These are phyloP conservation scores for Pseudogymnoascus sp. DNA, from an alignment of 2,329 filamentous ascomycete genomes.

Conservation along the genomic window DNA sequence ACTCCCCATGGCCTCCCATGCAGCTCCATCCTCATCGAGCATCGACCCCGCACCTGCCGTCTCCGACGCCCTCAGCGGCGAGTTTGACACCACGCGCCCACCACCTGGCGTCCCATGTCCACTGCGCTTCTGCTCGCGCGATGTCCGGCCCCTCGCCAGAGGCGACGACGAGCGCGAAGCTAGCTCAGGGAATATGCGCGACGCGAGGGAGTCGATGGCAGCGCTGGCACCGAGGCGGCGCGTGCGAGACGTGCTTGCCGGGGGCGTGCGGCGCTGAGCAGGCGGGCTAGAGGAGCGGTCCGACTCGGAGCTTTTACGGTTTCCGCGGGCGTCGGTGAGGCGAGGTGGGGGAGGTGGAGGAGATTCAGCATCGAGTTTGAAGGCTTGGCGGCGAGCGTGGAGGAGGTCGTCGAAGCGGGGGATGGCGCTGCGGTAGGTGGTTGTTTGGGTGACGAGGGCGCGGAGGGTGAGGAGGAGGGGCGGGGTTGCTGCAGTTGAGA, in stretches of 20 bases:
- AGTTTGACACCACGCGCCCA: not conserved
- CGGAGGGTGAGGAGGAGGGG: conserved; percentile 54
- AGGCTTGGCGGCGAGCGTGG: conserved; percentile 58
- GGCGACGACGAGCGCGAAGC: conserved; percentile 29
- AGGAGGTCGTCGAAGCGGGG: conserved; percentile 69
- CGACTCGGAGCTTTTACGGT: conserved; percentile 39
- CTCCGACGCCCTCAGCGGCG: not conserved
- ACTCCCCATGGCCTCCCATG: conserved; percentile 2
- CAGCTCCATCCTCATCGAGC: not conserved
- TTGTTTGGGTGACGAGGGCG: conserved; percentile 55
- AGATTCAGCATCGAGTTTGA: conserved; percentile 52
- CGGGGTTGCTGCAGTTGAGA: conserved; percentile 43
- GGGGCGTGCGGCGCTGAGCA: not conserved
- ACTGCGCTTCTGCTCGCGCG: conserved; percentile 3
- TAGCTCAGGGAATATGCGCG: conserved; percentile 53
- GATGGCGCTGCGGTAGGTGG: conserved; percentile 55
- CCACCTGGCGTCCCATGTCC: not conserved
- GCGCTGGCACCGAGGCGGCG: not conserved
- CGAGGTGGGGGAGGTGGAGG: conserved; percentile 30
- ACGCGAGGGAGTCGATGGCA: conserved; percentile 55
- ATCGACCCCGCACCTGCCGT: not conserved
- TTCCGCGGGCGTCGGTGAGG: conserved; percentile 29
- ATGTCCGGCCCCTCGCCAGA: not conserved
- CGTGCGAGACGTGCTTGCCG: not conserved
- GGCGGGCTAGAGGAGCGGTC: not conserved